A percentile compares a stretch with the other conserved stretches of the same genome.
Evolutionary conservation across 1,284 basidiomycete genomes (phyloP).

Genomic region (Stygiomarasmius scandens): DNA sequence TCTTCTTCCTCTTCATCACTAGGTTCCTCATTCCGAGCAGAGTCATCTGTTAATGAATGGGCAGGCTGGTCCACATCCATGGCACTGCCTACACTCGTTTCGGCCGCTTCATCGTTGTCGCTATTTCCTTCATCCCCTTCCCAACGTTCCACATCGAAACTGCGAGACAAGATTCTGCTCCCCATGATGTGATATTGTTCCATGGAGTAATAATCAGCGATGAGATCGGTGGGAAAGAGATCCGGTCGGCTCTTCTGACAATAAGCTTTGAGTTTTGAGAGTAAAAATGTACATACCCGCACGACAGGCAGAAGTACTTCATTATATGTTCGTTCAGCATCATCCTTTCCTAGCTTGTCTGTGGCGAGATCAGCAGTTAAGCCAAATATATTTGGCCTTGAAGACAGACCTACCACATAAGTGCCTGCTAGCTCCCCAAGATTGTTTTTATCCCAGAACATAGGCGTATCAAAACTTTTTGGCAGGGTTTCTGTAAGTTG

Average conservation of each 20-base stretch:
- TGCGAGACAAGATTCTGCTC: constrained; percentile 90
- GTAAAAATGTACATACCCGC: constrained; percentile 43
- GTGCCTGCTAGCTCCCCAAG: constrained; percentile 83
- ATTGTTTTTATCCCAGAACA: constrained; percentile 89
- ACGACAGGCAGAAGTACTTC: constrained; percentile 70
- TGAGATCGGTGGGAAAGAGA: constrained; percentile 61
- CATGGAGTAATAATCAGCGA: constrained; percentile 65
- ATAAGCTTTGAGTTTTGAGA: constrained; percentile 1
- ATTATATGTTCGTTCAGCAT: constrained; percentile 80
- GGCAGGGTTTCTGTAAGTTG: constrained; percentile 63
- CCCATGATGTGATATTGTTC: constrained; percentile 89
- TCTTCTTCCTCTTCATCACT: constrained; percentile 64
- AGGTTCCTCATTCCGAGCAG: constrained; percentile 39
- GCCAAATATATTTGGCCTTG: constrained; percentile 1
- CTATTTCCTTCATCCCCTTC: constrained; percentile 37
- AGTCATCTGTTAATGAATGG: constrained; percentile 9
- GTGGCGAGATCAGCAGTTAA: constrained; percentile 17
- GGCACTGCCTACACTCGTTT: constrained; percentile 38
- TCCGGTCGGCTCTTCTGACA: constrained; percentile 63
- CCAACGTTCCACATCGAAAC: constrained; percentile 79
- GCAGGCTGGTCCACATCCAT: constrained; percentile 54
- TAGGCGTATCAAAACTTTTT: constrained; percentile 81
- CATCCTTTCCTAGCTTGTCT: constrained; percentile 87
- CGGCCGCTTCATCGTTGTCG: constrained; percentile 31
- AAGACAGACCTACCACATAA: constrained; percentile 76